Evolutionary conservation across 768 basidiomycete genomes (phyloP).

Genomic region (Gymnopilus dilepis): DNA sequence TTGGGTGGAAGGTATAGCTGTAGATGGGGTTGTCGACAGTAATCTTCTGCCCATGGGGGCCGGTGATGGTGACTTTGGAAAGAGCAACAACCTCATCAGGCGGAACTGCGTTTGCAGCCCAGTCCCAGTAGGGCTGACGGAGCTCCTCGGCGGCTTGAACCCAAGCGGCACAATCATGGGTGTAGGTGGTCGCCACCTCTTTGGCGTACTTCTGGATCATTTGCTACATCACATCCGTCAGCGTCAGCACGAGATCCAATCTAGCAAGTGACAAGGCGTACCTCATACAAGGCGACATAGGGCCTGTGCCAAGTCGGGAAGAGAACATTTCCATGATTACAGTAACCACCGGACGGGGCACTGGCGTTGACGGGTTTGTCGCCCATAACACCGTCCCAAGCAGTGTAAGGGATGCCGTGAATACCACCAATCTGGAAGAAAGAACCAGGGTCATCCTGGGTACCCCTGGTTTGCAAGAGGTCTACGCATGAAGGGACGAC

Average conservation of each 20-base stretch:
- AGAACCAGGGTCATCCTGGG: conserved; percentile 38
- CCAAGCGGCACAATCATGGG: conserved; percentile 32
- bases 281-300: conserved; percentile 56
- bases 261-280: conserved; percentile 25
- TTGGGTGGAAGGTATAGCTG: conserved; percentile 28
- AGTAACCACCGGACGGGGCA: conserved; percentile 49
- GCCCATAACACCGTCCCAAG: conserved; percentile 47
- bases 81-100: conserved; percentile 45
- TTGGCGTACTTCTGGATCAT: conserved; percentile 44
- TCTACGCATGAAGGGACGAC: conserved; percentile 24
- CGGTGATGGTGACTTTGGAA: conserved; percentile 37
- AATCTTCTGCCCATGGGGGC: conserved; percentile 32
- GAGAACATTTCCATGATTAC: conserved; percentile 57
- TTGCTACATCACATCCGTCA: conserved; percentile 44
- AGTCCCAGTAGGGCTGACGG: conserved; percentile 59
- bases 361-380: conserved; percentile 27
- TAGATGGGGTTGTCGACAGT: conserved; percentile 28
- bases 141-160: conserved; percentile 40
- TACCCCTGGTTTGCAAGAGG: conserved; percentile 31
- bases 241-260: neutral
- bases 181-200: conserved; percentile 47
- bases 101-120: conserved; percentile 47
- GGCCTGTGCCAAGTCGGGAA: conserved; percentile 65
- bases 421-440: conserved; percentile 55
- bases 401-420: conserved; percentile 52